A percentile compares a stretch with the other conserved stretches of the same genome.
These are phyloP conservation scores for Penicillium herquei DNA, from an alignment of 495 filamentous ascomycete genomes.

Conservation along the genomic window DNA sequence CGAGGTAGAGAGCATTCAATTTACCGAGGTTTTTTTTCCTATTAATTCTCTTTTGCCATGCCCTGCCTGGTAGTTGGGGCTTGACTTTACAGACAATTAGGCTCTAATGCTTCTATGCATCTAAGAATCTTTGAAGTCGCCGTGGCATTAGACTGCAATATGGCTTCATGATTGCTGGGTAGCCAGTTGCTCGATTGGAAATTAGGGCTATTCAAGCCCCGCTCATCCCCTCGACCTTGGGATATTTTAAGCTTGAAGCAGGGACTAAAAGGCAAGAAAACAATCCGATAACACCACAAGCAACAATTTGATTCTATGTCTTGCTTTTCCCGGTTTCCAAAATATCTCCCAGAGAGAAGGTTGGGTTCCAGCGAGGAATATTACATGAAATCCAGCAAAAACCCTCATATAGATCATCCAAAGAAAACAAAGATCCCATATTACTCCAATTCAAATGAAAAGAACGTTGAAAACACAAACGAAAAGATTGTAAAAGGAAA, in stretches of 20 bases:
- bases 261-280: background rate
- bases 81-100: background rate
- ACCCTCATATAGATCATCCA: background rate
- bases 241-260: too few relatives aligned
- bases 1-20: slow-evolving; percentile 7
- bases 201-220: too few relatives aligned
- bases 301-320: background rate
- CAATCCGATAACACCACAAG: background rate
- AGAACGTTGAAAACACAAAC: background rate
- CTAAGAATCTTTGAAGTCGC: too few relatives aligned
- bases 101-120: too few relatives aligned
- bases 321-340: background rate
- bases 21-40: slow-evolving; percentile 7
- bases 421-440: background rate
- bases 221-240: too few relatives aligned
- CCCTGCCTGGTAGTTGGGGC: background rate
- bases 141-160: too few relatives aligned
- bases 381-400: background rate
- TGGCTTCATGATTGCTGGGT: too few relatives aligned
- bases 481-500: background rate
- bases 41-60: background rate
- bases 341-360: too few relatives aligned
- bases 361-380: background rate
- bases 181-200: too few relatives aligned
- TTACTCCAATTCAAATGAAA: background rate